Base-by-base conservation (phyloP, 2,329 filamentous ascomycete species). In the Fusarium scirpi region DNA sequence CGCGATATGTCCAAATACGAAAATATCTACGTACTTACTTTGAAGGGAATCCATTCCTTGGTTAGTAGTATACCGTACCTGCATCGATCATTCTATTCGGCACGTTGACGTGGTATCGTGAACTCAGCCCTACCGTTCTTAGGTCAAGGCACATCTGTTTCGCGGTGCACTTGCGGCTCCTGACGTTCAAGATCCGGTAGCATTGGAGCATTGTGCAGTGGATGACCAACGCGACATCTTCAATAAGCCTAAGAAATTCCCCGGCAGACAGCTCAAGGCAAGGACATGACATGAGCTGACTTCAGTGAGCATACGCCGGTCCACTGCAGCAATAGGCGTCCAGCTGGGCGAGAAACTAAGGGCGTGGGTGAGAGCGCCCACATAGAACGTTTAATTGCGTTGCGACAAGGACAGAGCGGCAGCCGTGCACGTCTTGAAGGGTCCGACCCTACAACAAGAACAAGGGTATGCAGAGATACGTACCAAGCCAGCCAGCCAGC, bases 11-110 rank as follows among this genome's bases (percentile, higher is more conserved):
- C 44, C 57, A 58, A 62, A 53, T 73, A 67, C 63, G 63, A 70
- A 72, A 75, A 73, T 64, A 64, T 58, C 48, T 67, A 72, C 75
- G 71, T 64, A 64, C 62, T 54, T 64, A 64, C 62, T 54, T 67
- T 54, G 48, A 61, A 58, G 18, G 63, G 58, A 57, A 70, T 53
- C 46, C 38, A 47, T 48, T 70, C 32, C 46, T 54, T 69, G 57
- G 47, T 66, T 56, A 54, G 60, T 58, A 27, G 34, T 53, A 43
- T 30, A 18, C 30, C 32, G 52, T 62, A 53, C 49, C 69, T 58
- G 41, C 49, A 47, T 61, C 55, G 51, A 41, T 12, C 55, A 56
- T 48, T 63, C 54, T 65, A 53, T 41, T 58, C 68, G 53, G 57
- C 62, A 60, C 47, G 47, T 54, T 58, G 49, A 65, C 65, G 49